phyloP scores from a whole-genome alignment of 164 flowering plant species.

The Houttuynia cordata region DNA sequence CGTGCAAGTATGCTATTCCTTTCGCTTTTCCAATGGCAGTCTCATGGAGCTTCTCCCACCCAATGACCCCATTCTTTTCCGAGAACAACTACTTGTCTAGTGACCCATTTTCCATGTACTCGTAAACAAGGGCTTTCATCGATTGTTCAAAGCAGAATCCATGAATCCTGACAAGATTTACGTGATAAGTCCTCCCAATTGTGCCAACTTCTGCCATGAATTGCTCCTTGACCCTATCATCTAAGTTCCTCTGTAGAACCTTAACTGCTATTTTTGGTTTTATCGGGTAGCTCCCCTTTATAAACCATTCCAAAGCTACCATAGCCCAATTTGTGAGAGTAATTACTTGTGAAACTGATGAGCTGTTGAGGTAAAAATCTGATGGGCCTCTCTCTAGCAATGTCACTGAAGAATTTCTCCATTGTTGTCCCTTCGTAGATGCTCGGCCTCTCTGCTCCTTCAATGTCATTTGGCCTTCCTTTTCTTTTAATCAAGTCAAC shows the following conservation, averaged over 20 bases:
- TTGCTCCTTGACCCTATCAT: conserved; percentile 17
- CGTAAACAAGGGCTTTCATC: conserved; percentile 21
- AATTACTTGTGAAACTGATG: conserved; percentile 7
- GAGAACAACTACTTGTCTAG: conserved; percentile 16
- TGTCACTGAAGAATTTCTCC: conserved; percentile 14
- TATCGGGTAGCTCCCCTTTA: conserved; percentile 11
- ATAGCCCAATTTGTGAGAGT: conserved; percentile 9
- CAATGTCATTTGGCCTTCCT: too few relatives aligned
- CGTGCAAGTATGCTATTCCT: conserved; percentile 27
- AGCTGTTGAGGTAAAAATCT: conserved; percentile 19
- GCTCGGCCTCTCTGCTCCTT: too few relatives aligned
- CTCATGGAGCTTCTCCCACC: conserved; percentile 10
- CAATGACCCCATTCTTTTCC: background rate
- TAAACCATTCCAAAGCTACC: conserved; percentile 24
- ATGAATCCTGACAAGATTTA: conserved; percentile 21
- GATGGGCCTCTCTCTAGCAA: conserved; percentile 16
- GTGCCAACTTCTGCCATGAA: conserved; percentile 29
- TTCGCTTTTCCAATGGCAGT: conserved; percentile 24
- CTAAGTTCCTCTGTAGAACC: conserved; percentile 9
- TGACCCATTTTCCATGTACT: conserved; percentile 27
- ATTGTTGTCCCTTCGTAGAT: background rate
- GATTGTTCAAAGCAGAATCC: conserved; percentile 18
- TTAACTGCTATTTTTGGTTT: conserved; percentile 13
- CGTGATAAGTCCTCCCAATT: conserved; percentile 23
- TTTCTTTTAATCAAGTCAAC: too few relatives aligned